Base-by-base conservation (phyloP, 1,139 yeast species). In the Meyerozyma carpophila region DNA sequence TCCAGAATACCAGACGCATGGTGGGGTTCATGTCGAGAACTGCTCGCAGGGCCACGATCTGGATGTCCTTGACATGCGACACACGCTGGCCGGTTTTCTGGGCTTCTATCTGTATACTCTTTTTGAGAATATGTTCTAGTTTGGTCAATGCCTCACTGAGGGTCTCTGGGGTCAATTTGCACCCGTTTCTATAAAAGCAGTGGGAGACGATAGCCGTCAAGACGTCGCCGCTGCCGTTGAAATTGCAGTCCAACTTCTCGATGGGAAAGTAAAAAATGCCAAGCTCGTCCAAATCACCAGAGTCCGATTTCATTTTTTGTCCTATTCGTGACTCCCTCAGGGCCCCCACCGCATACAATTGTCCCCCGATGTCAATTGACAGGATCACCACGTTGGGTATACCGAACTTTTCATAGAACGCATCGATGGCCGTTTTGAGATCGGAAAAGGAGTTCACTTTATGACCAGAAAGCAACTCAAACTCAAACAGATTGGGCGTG, bases 181-280 rank as follows among this genome's bases (percentile, higher is more conserved):
- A 37, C 8, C 51, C 50, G 37, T 59, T 56, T 7, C 52, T 46
- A 45, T 56, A 59, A 47, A 65, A 70, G 7, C 55, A 57, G 43
- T 70, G 57, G 14, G 75, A 64, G n/a, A 71, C 41, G 25, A 73
- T 55, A 1, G 70, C 76, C 1, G 73, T 62, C 49, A 73, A 70
- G 20, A 73, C 57, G 49, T 73, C 78, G 5, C 78, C 78, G 51
- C 75, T 68, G 5, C 78, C 78, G 46, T 63, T 70, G 55, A 73
- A 73, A 36, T 58, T 56, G 49, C 75, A 68, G 13, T 56, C 54
- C 18, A 73, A 65, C 48, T 59, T 59, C 2, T 58, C 50, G 14
- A 72, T 62, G 1, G 68, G 67, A 3, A 68, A 43, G 40, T 58
- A 52, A 44, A 70, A 68, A 2, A 58, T 42, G 13, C 43, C 34